These are phyloP conservation scores for Monosporascus sp. DNA, from an alignment of 2,329 filamentous ascomycete genomes.

Conservation along the genomic window DNA sequence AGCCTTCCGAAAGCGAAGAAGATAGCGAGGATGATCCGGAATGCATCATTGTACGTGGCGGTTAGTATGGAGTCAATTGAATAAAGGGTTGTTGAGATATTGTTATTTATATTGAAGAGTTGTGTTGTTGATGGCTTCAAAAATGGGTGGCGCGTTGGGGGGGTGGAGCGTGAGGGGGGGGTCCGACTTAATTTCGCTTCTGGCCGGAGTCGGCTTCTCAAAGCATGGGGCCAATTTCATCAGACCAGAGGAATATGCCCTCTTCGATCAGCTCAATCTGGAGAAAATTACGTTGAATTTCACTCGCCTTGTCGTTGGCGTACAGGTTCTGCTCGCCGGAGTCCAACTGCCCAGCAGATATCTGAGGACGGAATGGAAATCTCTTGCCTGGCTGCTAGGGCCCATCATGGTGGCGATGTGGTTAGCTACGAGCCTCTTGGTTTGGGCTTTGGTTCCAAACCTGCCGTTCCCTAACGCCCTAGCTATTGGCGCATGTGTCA, in stretches of 20 bases:
- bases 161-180: no score
- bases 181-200: constrained; percentile 75
- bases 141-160: no score
- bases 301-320: constrained; percentile 78
- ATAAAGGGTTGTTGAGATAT: no score
- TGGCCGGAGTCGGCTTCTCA: constrained; percentile 74
- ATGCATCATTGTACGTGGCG: no score
- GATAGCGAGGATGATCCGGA: no score
- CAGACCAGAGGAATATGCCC: constrained; percentile 69
- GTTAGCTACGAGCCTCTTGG: constrained; percentile 70
- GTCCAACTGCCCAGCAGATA: constrained; percentile 84
- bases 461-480: constrained; percentile 73
- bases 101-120: no score
- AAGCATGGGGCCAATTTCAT: constrained; percentile 74
- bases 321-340: constrained; percentile 84
- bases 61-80: no score
- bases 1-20: no score
- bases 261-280: constrained; percentile 47
- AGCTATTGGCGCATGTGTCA: constrained; percentile 79
- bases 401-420: constrained; percentile 87
- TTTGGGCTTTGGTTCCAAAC: constrained; percentile 71
- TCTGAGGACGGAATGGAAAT: constrained; percentile 71
- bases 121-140: no score
- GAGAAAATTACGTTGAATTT: constrained; percentile 77
- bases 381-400: constrained; percentile 68